phyloP scores from a whole-genome alignment of 2,329 filamentous ascomycete genomes.

The Nakataea oryzae region DNA sequence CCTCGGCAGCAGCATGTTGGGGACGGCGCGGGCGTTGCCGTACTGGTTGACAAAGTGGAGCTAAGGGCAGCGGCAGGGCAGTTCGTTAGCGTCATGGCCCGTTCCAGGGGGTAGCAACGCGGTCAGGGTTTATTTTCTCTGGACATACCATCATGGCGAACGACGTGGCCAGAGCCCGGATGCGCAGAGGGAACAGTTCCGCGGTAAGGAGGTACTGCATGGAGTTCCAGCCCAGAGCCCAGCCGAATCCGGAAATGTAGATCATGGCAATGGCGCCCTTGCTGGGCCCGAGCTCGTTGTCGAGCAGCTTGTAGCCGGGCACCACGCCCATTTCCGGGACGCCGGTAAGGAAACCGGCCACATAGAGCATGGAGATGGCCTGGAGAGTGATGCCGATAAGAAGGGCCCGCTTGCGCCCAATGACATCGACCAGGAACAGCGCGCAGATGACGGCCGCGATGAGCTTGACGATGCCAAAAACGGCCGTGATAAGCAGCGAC shows the following conservation, averaged over 20 bases:
- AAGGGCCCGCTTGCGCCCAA: conserved; percentile 62
- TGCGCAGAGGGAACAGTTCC: conserved; percentile 65
- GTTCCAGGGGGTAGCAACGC: too few species aligned
- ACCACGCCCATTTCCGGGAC: conserved; percentile 44
- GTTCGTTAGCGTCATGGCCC: not conserved
- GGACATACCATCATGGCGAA: conserved; percentile 52
- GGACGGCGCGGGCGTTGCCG: conserved; percentile 64
- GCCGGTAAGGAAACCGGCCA: conserved; percentile 51
- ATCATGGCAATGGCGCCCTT: conserved; percentile 65
- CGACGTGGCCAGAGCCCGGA: conserved; percentile 60
- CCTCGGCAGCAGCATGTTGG: conserved; percentile 55
- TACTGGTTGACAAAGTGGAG: conserved; percentile 74
- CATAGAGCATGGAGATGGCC: conserved; percentile 49
- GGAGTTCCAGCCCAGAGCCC: conserved; percentile 64
- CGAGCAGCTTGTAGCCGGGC: conserved; percentile 34
- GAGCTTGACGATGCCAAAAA: conserved; percentile 70
- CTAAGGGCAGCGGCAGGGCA: not conserved
- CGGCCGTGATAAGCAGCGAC: conserved; percentile 60
- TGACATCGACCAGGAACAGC: conserved; percentile 68
- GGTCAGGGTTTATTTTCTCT: not conserved
- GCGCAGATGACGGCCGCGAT: conserved; percentile 57
- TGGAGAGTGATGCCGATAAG: conserved; percentile 51
- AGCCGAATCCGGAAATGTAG: conserved; percentile 57
- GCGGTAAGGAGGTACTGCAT: conserved; percentile 73
- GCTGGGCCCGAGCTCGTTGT: conserved; percentile 41